Evolutionary conservation across 2,329 filamentous ascomycete genomes (phyloP).

Genomic region (Fusarium mexicanum): DNA sequence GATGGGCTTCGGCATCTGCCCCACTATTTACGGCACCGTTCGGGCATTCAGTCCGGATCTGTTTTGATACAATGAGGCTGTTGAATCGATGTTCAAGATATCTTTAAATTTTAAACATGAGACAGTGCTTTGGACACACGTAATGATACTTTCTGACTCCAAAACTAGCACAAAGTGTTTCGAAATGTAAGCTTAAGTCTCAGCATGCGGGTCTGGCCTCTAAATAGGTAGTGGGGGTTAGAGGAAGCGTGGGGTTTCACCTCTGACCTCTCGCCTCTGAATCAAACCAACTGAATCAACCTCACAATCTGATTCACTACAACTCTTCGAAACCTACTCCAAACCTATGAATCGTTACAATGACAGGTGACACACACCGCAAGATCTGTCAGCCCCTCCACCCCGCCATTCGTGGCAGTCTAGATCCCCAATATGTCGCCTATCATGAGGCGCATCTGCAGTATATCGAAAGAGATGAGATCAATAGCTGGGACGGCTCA

Average conservation of each 20-base stretch:
- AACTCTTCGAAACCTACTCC: background rate
- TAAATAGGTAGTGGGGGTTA: constrained; percentile 7
- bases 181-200: background rate
- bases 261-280: background rate
- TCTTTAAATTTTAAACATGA: background rate
- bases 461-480: constrained; percentile 49
- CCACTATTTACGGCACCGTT: constrained; percentile 8
- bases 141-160: background rate
- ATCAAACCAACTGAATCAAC: background rate
- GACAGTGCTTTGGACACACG: background rate
- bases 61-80: background rate
- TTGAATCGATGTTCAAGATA: background rate
- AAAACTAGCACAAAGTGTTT: background rate
- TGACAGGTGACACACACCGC: constrained; percentile 5
- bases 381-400: constrained; percentile 49
- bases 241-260: constrained; percentile 6
- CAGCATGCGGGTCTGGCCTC: constrained; percentile 4
- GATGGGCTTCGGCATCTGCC: background rate
- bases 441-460: constrained; percentile 52
- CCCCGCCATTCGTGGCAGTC: constrained; percentile 41
- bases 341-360: background rate
- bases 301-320: background rate
- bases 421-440: constrained; percentile 52
- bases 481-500: constrained; percentile 46
- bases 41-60: background rate